Evolutionary conservation across 164 flowering plant species (phyloP), one percentile per base, ranked within the genome.

Genomic region (Magnolia changhungtana): DNA sequence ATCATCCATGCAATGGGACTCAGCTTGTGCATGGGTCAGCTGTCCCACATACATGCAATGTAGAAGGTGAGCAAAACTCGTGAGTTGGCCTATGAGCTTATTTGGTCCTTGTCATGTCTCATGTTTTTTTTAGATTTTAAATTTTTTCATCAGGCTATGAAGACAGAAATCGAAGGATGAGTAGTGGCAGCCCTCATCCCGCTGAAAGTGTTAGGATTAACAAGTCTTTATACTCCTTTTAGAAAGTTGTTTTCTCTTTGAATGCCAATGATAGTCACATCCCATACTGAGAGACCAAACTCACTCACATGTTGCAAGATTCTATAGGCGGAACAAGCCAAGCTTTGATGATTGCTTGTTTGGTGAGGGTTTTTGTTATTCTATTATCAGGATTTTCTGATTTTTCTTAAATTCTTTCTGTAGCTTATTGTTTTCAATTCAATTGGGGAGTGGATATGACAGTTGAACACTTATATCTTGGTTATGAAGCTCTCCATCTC

Each of bases 201-300:
- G 72, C 67, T 63, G 93, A 91, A 77, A 85, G 70, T 64, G 79
- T 83, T 14, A 88, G 81, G 78, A 78, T 79, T 1, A 88, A 66
- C 18, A 91, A 86, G 79, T 80, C 82, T 29, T 61, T 82, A 10
- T 77, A 84, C 81, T 90, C 92, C 8, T 66, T 93, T 18, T 79
- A 84, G 20, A 93, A 89, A 82, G 94, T 91, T 58, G 66, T 88
- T 5, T 69, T 82, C 75, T 90, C 94, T 51, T 71, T 93, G 75
- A 90, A 85, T 73, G 76, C 85, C 24, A 89, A 82, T 52, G 90
- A 87, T 59, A 7, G 19, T 14, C 89, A 83, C 71, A 89, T 91
- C 7, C 96, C 94, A 45, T 93, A 83, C 63, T 87, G 96, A 11
- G 96, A 89, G 75, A 86, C 94, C 80, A 91, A 89, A 80, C 83